Base-by-base conservation (phyloP, 495 filamentous ascomycete genomes). In the Ascobolus immersus region DNA sequence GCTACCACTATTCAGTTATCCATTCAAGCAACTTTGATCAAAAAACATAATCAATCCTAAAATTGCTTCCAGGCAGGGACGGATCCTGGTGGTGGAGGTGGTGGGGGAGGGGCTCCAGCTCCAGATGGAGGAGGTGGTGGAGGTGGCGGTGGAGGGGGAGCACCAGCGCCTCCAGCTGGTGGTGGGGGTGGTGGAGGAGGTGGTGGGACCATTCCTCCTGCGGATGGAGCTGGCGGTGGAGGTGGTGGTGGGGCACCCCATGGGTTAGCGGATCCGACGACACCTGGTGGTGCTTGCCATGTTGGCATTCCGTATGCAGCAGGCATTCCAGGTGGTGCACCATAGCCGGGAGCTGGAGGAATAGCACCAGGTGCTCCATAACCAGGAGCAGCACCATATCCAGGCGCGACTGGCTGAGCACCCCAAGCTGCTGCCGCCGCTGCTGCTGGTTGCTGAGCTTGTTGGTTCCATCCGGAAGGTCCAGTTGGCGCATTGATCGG, bases 241-340 rank as follows among this genome's bases (percentile, higher is more conserved):
- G 46, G 33, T 5, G 42, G 36, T 8, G 44, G 43, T 18, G 43
- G 43, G 23, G 45, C 45, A 2, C 43, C 43, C 23, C 29, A 47
- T 31, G n/a, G 12, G n/a, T 17, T 17, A n/a, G n/a, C n/a, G n/a
- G n/a, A n/a, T n/a, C n/a, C n/a, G n/a, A n/a, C n/a, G n/a, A n/a
- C n/a, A n/a, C n/a, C n/a, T 10, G 45, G 46, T 9, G 44, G 37
- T 14, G 44, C 40, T 4, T 44, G 45, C 6, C 44, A 44, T 2
- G 45, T 44, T 13, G 40, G 45, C 10, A 45, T 41, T 15, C 45
- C 46, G 19, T 45, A 50, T 15, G 41, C 46, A 15, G 42, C 46
- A 30, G 46, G 45, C 38, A 33, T 39, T 38, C 29, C 11, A 17
- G 28, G 7, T 2, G 12, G 19, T 21, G 31, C 21, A 26, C 46